Evolutionary conservation across 257 asterid genomes (phyloP).

Genomic region (Jacaranda mimosifolia): DNA sequence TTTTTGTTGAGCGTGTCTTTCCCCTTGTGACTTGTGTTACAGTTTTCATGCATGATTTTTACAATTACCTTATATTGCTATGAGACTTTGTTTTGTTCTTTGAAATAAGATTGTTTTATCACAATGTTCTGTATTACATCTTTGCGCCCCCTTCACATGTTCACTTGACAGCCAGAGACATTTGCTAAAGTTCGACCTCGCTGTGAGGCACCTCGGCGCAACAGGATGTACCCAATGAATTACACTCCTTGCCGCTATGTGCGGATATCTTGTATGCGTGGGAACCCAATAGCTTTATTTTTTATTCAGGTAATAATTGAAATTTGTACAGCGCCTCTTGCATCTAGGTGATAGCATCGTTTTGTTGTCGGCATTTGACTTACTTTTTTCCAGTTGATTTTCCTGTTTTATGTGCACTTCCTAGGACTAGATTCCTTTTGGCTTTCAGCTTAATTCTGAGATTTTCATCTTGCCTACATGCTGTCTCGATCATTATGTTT

Average conservation of each 20-base stretch:
- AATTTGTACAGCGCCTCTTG: conserved; percentile 25
- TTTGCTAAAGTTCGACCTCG: conserved; percentile 93
- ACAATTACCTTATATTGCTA: neutral
- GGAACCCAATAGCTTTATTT: conserved; percentile 93
- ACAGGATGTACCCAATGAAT: conserved; percentile 84
- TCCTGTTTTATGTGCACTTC: conserved; percentile 9
- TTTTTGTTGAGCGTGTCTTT: conserved; percentile 6
- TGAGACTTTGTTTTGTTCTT: conserved; percentile 16
- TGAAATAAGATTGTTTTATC: conserved; percentile 13
- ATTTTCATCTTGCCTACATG: conserved; percentile 28
- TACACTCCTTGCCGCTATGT: conserved; percentile 94
- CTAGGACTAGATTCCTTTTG: conserved; percentile 6
- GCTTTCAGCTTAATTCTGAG: conserved; percentile 20
- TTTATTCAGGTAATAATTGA: conserved; percentile 78
- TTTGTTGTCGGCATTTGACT: conserved; percentile 21
- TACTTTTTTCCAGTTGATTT: conserved; percentile 27
- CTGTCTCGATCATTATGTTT: conserved; percentile 21
- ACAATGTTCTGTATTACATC: conserved; percentile 30
- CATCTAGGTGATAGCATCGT: conserved; percentile 28
- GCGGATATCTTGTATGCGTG: conserved; percentile 96
- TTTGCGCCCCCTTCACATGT: conserved; percentile 34
- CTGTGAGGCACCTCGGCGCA: conserved; percentile 99
- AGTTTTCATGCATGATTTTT: conserved; percentile 24
- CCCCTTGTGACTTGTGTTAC: conserved; percentile 7
- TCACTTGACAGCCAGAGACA: conserved; percentile 84